Evolutionary conservation across 2,329 filamentous ascomycete genomes (phyloP), one percentile per base, ranked within the genome.

Genomic region (Pleurostoma richardsiae): DNA sequence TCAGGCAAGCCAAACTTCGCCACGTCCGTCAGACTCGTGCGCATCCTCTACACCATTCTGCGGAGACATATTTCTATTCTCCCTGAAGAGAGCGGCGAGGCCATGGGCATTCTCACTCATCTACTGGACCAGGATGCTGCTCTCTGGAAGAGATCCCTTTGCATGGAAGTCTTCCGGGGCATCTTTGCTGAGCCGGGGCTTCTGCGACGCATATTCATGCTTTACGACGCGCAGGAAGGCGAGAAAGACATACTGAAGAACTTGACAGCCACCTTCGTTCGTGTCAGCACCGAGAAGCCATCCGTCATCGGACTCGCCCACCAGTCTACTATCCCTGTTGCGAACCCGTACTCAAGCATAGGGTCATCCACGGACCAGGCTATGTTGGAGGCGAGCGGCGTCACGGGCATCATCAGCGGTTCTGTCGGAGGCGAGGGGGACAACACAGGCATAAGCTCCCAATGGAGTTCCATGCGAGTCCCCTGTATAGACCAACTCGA

Each of bases 401-500:
- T 96, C 52, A 83, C 88, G 30, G 92, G 92, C 42, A 88, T 96
- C 29, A 95, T 97, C 59, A 83, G 86, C 47, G 80, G 85, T 39
- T 80, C 85, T 6, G 79, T 86, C 31, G 77, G 81, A 11, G 74
- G 82, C 1, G 82, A 85, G 47, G 83, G 85, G 29, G 74, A 79
- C 29, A 86, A 79, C 52, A 83, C 81, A 1, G 90, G 90, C 6
- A 91, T 99, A 59, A 96, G 90, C 66, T 83, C 79, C 4, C 88
- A 95, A 59, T 97, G 90, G 90, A 99, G 94, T 64, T 80, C 85
- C 10, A 80, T 96, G 51, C 82, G 90, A 43, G 86, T 90, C 8
- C 86, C 90, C 4, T 96, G 90, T 59, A 89, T 97, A 51, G 94
- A 99, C 57, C 89, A 96, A 53, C 79, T 97, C 26, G 94, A 99